Base-by-base conservation (phyloP, 2,329 filamentous ascomycete species). In the Colletotrichum scovillei region DNA sequence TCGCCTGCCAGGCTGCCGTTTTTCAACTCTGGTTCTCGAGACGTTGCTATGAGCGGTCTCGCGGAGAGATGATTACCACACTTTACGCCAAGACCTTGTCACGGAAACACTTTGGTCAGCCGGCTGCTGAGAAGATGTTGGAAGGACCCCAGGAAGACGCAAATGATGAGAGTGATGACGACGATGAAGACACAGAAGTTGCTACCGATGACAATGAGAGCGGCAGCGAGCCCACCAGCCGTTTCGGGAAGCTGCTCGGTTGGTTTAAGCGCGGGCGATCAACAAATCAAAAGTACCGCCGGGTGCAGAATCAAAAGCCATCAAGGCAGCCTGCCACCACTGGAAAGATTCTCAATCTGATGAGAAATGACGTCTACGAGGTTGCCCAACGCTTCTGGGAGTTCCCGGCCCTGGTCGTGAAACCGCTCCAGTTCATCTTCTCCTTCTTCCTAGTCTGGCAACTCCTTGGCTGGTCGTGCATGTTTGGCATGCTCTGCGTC, bases 331-430 rank as follows among this genome's bases (percentile, higher is more conserved):
- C 93, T 2, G 94, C 95, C 0, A 95, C 94, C 0, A 96, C 95
- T 83, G 95, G 95, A 8, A 97, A 97, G 79, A 97, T 98, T 64
- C 88, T 98, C 74, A 98, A 97, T 77, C 83, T 98, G 2, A 93
- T 97, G 86, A 92, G 94, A 62, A 91, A 89, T 72, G 94, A 97
- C 80, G 94, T 93, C 0, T 97, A 96, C 78, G 93, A 95, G 79
- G 90, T 96, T 52, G 90, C 94, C 3, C 94, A 96, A 78, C 86
- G 93, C 56, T 97, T 98, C 77, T 98, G 95, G 95, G 95, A 98
- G 73, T 93, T 97, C 65, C 89, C 93, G 2, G 86, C 87, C n/a
- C 84, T 98, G 1, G 84, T 97, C 53, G 92, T 92, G 3, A 94
- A 93, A 74, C 95, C 95, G 0, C 82, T 97, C 19, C 93, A 93